Base-by-base conservation (phyloP, 495 filamentous ascomycete genomes). In the Penicillium arizonense region DNA sequence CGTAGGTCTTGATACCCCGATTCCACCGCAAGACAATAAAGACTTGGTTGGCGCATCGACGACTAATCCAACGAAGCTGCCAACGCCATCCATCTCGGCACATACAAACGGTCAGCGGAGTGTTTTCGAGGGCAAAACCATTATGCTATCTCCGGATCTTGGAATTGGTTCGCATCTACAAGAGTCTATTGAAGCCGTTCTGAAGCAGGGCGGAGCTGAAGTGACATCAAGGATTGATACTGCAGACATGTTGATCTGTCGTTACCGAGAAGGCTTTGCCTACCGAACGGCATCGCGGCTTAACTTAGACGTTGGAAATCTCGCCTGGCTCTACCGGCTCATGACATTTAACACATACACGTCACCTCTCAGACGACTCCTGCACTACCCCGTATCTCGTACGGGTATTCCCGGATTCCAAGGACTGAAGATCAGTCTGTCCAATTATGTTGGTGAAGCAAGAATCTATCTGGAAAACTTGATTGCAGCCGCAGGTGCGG, bases 391-490 rank as follows among this genome's bases (percentile, higher is more conserved):
- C 3, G 62, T 94, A 36, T 86, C 90, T 21, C 80, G 79, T 28
- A 67, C 80, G 2, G 86, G 87, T 3, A 82, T 99, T 14, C 85
- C 88, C 0, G 92, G 89, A 2, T 96, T 97, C 64, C 65, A 87
- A 55, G 76, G 79, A 9, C 77, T 86, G 61, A 79, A 75, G 49
- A 94, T 99, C 56, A 92, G 90, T 49, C 72, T 99, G 3, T 96
- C 93, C 0, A 97, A 97, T 68, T 99, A 99, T 64, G 88, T 89
- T 26, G 94, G 94, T 14, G 95, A 99, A 68, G 91, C 93, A 9
- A 82, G 94, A 28, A 82, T 89, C 37, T 99, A 97, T 67, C 77
- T 99, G 24, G 94, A 99, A 67, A 97, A 93, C 56, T 77, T 99
- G 24, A 85, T 97, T 44, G 82, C 73, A 39, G 90, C 90, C 14